These are phyloP conservation scores for Cryptomeria japonica DNA, from an alignment of 75 land plant genomes.

Conservation along the genomic window DNA sequence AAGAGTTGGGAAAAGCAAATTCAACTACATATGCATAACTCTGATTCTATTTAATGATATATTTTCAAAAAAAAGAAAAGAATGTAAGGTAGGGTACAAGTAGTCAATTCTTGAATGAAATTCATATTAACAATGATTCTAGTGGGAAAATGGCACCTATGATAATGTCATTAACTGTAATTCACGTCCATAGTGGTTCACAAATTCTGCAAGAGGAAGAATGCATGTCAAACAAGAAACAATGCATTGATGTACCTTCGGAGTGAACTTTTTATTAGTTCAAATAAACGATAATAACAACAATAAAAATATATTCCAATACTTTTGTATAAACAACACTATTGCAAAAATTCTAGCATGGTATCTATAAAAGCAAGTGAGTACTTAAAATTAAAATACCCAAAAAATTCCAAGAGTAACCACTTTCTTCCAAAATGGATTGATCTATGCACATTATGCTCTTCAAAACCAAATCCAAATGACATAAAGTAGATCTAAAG, in stretches of 20 bases:
- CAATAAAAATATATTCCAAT: not conserved
- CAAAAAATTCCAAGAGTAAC: not conserved
- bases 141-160: conserved; percentile 1
- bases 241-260: conserved; percentile 2
- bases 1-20: not conserved
- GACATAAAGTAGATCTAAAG: not conserved
- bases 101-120: not conserved
- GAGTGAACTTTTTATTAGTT: not conserved
- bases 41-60: not conserved
- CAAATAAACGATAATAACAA: not conserved
- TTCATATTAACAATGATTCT: not conserved
- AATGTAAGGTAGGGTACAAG: not conserved
- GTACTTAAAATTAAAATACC: not conserved
- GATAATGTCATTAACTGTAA: not conserved
- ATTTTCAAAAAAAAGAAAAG: not conserved
- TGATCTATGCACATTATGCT: not conserved
- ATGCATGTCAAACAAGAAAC: not conserved
- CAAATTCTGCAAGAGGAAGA: not conserved
- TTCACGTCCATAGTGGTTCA: not conserved
- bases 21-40: not conserved
- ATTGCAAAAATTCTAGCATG: not conserved
- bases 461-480: not conserved
- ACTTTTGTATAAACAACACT: not conserved
- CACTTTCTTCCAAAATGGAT: not conserved
- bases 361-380: not conserved